These are phyloP conservation scores for Galerina sulciceps DNA, from an alignment of 768 basidiomycete genomes.

Conservation along the genomic window DNA sequence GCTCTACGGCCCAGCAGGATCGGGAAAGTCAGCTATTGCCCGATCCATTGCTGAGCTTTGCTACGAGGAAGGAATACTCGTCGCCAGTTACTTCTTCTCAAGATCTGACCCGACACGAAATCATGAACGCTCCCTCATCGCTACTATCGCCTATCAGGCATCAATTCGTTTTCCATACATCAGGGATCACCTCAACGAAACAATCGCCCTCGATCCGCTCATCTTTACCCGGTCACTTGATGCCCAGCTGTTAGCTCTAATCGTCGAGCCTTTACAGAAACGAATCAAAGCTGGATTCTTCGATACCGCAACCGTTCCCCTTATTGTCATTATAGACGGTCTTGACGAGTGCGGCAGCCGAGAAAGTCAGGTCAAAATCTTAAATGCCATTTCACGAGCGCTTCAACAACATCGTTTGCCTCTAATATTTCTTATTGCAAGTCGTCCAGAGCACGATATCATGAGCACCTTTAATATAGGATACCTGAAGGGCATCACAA, in stretches of 20 bases:
- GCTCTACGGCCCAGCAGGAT: too few relatives aligned
- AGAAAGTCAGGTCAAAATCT: not conserved
- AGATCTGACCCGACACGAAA: too few relatives aligned
- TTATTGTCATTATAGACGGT: too few relatives aligned
- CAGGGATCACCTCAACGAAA: too few relatives aligned
- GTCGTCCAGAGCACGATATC: not conserved
- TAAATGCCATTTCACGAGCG: not conserved
- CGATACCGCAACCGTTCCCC: too few relatives aligned
- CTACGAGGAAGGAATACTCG: not conserved
- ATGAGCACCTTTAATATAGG: not conserved
- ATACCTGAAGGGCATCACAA: not conserved
- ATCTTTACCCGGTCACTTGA: too few relatives aligned
- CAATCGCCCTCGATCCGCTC: too few relatives aligned
- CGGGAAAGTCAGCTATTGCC: conserved; percentile 21
- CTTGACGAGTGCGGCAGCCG: not conserved
- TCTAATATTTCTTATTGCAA: too few relatives aligned
- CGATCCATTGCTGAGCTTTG: conserved; percentile 13
- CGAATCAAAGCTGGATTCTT: too few relatives aligned
- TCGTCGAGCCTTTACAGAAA: too few relatives aligned
- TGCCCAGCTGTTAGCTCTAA: too few relatives aligned
- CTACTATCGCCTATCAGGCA: conserved; percentile 18
- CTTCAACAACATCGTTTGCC: not conserved
- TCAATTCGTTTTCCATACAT: conserved; percentile 6
- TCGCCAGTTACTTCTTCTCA: too few relatives aligned
- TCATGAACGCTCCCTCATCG: conserved; percentile 1